These are phyloP conservation scores for Zizania palustris DNA, from an alignment of 202 grass and related monocot species.

Conservation along the genomic window DNA sequence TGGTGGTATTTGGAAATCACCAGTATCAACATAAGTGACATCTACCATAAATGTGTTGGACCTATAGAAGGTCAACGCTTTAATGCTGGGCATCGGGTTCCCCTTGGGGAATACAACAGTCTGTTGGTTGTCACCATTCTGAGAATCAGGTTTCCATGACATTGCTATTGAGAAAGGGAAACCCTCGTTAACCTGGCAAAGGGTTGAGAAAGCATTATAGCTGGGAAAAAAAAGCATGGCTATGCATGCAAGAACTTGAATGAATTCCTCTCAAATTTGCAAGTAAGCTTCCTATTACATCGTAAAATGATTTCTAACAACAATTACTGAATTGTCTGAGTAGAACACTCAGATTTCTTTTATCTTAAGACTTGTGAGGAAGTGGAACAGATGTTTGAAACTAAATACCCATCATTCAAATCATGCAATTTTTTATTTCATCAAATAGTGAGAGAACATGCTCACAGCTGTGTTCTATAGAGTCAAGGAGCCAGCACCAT, in stretches of 20 bases:
- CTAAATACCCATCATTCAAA: neutral
- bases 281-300: neutral
- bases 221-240: neutral
- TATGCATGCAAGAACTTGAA: neutral
- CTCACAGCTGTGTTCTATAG: neutral
- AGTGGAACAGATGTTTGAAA: neutral
- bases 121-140: constrained; percentile 53
- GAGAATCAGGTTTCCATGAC: constrained; percentile 79
- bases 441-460: neutral
- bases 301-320: neutral
- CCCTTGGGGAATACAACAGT: constrained; percentile 89
- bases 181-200: constrained; percentile 73
- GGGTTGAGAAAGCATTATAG: constrained; percentile 3
- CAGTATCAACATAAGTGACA: constrained; percentile 62
- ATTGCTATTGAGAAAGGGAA: constrained; percentile 88
- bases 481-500: neutral
- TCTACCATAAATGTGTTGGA: constrained; percentile 76
- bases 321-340: neutral
- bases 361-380: neutral
- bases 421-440: neutral
- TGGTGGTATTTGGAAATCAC: constrained; percentile 47
- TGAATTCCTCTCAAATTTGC: neutral
- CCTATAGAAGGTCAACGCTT: constrained; percentile 75
- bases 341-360: neutral
- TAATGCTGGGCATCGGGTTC: constrained; percentile 71